Base-by-base conservation (phyloP, 1,284 basidiomycete species). In the Moniliella sp. region DNA sequence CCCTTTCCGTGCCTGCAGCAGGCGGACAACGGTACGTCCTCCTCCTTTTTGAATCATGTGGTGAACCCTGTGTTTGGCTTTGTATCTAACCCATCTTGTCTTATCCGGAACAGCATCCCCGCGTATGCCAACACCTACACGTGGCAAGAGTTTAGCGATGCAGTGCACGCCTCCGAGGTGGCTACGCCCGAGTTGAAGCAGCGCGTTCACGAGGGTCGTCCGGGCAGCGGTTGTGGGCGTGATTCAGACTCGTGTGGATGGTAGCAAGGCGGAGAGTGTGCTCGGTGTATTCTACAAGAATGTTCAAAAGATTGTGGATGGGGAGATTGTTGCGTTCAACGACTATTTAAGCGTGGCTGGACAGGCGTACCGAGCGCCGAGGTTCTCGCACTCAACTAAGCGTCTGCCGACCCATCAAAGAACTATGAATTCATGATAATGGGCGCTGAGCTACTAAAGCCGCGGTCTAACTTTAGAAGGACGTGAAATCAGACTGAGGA, bases 11-110 rank as follows among this genome's bases (percentile, higher is more conserved):
- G 19, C 57, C 64, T 3, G 66, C 67, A n/a, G 76, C 75, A 0
- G 68, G 67, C 4, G 71, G 69, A 0, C 61, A 77, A 40, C 65
- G 77, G 1, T 70, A n/a, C n/a, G n/a, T n/a, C n/a, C n/a, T n/a
- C n/a, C n/a, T n/a, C n/a, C n/a, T n/a, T n/a, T n/a, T n/a, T n/a
- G n/a, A n/a, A n/a, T n/a, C n/a, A n/a, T n/a, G n/a, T n/a, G n/a
- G n/a, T n/a, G n/a, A n/a, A n/a, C n/a, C n/a, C n/a, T n/a, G n/a
- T n/a, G n/a, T n/a, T n/a, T n/a, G n/a, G n/a, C n/a, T n/a, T n/a
- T n/a, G n/a, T n/a, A n/a, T n/a, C n/a, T n/a, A n/a, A n/a, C n/a
- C n/a, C n/a, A n/a, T n/a, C n/a, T n/a, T n/a, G n/a, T n/a, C n/a
- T n/a, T n/a, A n/a, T n/a, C n/a, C n/a, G n/a, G n/a, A n/a, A n/a